Evolutionary conservation across 2,329 filamentous ascomycete genomes (phyloP).

Genomic region (Colletotrichum nymphaeae): DNA sequence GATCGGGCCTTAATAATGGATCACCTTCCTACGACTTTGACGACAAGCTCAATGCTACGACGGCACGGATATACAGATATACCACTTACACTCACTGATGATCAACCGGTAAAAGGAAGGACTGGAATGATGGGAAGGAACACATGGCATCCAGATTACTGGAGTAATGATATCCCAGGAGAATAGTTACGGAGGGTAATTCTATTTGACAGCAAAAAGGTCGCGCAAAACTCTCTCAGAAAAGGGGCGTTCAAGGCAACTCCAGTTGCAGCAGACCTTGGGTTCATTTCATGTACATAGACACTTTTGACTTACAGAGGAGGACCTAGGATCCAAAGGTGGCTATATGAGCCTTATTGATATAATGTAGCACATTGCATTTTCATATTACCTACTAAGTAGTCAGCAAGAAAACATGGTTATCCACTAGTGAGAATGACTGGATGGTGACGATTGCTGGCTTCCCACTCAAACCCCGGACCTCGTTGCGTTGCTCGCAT

Average conservation of each 20-base stretch:
- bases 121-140: background rate
- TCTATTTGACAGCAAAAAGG: background rate
- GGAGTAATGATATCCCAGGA: background rate
- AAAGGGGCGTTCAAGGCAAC: background rate
- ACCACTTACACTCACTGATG: conserved; percentile 24
- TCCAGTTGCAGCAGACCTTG: conserved; percentile 3
- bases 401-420: background rate
- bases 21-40: background rate
- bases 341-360: background rate
- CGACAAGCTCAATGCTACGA: conserved; percentile 26
- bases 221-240: background rate
- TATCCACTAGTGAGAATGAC: background rate
- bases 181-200: background rate
- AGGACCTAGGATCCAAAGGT: background rate
- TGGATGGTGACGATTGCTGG: background rate
- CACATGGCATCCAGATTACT: background rate
- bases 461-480: too few relatives aligned
- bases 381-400: too few relatives aligned
- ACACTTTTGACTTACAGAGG: background rate
- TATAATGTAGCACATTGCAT: background rate
- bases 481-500: background rate
- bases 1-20: background rate
- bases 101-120: background rate
- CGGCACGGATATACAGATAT: conserved; percentile 25
- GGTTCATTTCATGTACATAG: conserved; percentile 28